Evolutionary conservation across 2,329 filamentous ascomycete genomes (phyloP).

Genomic region (Sporothrix phasma): DNA sequence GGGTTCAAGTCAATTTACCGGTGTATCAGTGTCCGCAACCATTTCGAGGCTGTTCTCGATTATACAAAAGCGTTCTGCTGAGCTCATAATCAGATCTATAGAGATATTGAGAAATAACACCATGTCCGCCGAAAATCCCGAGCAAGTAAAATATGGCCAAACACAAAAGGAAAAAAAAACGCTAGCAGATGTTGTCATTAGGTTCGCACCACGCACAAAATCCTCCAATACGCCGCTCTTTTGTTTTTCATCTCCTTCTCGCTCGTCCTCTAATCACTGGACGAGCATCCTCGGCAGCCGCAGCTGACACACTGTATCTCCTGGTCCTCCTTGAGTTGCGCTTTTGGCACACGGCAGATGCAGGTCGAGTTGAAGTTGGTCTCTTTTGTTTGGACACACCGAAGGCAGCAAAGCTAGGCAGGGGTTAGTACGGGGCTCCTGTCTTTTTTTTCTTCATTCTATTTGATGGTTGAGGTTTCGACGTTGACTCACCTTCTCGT

Average conservation of each 20-base stretch:
- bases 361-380: slow-evolving; percentile 98
- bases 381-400: slow-evolving; percentile 98
- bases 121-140: neutral
- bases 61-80: neutral
- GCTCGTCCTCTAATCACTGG: slow-evolving; percentile 8
- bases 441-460: neutral
- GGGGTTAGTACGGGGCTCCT: slow-evolving; percentile 21
- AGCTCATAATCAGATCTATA: neutral
- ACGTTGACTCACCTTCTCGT: slow-evolving; percentile 68
- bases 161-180: neutral
- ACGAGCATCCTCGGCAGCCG: slow-evolving; percentile 78
- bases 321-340: slow-evolving; percentile 81
- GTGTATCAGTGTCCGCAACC: neutral
- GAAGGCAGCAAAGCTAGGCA: slow-evolving; percentile 73
- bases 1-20: neutral
- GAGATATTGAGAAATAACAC: neutral
- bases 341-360: slow-evolving; percentile 87
- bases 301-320: slow-evolving; percentile 91
- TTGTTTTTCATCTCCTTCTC: neutral
- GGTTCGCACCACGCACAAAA: neutral
- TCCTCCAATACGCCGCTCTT: neutral
- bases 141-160: neutral
- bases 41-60: neutral
- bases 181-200: neutral
- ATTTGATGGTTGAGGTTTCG: too few relatives aligned